Evolutionary conservation across 257 asterid species (phyloP).

Genomic region (Gynochthodes officinalis): DNA sequence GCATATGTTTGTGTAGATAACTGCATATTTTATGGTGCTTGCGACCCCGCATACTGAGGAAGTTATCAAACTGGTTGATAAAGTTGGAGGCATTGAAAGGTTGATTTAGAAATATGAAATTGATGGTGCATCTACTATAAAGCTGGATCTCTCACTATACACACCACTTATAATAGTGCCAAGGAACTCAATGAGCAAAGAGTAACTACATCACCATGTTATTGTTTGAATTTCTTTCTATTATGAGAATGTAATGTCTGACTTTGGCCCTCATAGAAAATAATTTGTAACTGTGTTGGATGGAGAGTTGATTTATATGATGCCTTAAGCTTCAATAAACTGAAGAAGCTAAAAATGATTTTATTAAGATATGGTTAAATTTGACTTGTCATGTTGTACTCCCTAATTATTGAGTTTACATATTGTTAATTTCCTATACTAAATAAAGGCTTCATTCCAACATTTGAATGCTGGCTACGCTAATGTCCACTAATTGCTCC

Average conservation of each 20-base stretch:
- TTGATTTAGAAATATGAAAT: constrained; percentile 92
- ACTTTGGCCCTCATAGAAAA: not conserved
- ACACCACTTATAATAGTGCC: constrained; percentile 92
- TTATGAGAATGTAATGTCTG: not conserved
- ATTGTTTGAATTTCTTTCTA: constrained; percentile 11
- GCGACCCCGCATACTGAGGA: constrained; percentile 97
- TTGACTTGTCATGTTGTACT: not conserved
- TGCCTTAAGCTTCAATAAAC: not conserved
- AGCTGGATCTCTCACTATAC: constrained; percentile 90
- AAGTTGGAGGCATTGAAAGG: constrained; percentile 99
- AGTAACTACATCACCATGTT: constrained; percentile 49
- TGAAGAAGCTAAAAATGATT: not conserved
- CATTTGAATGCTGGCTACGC: not conserved
- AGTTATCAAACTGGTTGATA: constrained; percentile 91
- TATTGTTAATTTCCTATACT: not conserved
- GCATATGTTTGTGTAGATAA: constrained; percentile 50
- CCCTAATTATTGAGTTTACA: not conserved
- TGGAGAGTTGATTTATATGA: not conserved
- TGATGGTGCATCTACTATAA: constrained; percentile 93
- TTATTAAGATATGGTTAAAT: not conserved
- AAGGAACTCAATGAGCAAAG: constrained; percentile 82
- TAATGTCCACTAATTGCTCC: not conserved
- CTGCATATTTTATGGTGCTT: constrained; percentile 94
- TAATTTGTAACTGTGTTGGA: not conserved
- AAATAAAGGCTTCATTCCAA: not conserved